phyloP scores from a whole-genome alignment of 2,329 filamentous ascomycete genomes.

The Sporothrix brunneoviolacea region DNA sequence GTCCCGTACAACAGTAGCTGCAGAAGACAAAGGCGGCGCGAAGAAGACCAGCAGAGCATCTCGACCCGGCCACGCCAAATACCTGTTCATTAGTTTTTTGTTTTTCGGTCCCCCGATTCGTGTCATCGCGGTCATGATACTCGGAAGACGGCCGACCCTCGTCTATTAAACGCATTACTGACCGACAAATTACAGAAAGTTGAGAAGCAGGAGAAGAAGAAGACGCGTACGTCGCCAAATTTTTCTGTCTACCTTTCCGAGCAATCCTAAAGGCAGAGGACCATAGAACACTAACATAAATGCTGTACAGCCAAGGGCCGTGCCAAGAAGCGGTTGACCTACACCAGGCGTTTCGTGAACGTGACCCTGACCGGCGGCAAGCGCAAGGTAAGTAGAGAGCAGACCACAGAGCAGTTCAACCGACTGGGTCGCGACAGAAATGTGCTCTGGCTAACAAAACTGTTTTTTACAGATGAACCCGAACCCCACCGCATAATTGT shows the following conservation, averaged over 20 bases:
- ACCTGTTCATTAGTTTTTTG: too few relatives aligned
- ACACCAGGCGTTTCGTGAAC: constrained; percentile 98
- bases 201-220: constrained; percentile 91
- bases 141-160: too few relatives aligned
- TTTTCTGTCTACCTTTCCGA: too few relatives aligned
- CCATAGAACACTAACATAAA: constrained; percentile 2
- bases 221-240: constrained; percentile 48
- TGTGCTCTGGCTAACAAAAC: not conserved
- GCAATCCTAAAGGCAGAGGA: not conserved
- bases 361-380: constrained; percentile 89
- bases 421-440: too few relatives aligned
- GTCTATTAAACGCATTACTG: too few relatives aligned
- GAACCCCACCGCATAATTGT: constrained; percentile 19
- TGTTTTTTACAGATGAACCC: constrained; percentile 19
- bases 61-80: too few relatives aligned
- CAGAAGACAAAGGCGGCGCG: too few relatives aligned
- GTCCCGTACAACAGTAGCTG: too few relatives aligned
- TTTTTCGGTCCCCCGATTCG: too few relatives aligned
- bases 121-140: too few relatives aligned
- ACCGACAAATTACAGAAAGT: constrained; percentile 17
- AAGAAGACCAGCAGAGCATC: too few relatives aligned
- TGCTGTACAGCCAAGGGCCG: constrained; percentile 66
- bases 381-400: constrained; percentile 69
- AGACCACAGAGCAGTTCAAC: too few relatives aligned
- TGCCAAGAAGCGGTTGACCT: constrained; percentile 92